These are phyloP conservation scores for Spongiforma sp. DNA, from an alignment of 1,284 basidiomycete genomes.

Conservation along the genomic window DNA sequence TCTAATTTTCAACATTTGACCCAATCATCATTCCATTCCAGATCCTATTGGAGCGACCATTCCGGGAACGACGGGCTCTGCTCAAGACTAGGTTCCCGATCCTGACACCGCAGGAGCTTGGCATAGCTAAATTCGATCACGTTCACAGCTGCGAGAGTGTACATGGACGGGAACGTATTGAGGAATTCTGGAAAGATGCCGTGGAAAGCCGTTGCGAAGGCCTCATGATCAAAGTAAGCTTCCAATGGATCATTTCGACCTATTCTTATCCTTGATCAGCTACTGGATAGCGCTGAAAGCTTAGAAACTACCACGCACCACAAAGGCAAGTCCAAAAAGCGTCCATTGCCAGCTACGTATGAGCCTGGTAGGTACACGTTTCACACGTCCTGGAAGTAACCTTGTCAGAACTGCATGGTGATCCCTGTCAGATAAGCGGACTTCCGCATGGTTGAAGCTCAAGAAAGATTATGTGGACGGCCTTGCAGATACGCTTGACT, in stretches of 20 bases:
- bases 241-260: constrained; percentile 22
- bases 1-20: not conserved
- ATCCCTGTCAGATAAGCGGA: constrained; percentile 67
- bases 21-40: no score
- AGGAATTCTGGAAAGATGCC: constrained; percentile 82
- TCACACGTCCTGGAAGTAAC: not conserved
- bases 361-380: constrained; percentile 66
- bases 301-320: constrained; percentile 39
- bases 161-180: constrained; percentile 64
- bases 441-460: constrained; percentile 82
- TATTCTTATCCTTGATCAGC: constrained; percentile 42
- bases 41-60: constrained; percentile 74
- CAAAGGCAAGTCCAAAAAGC: constrained; percentile 56
- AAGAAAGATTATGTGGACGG: constrained; percentile 82
- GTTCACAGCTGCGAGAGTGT: constrained; percentile 81
- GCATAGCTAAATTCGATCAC: constrained; percentile 75
- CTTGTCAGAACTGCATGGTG: constrained; percentile 5
- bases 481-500: constrained; percentile 65
- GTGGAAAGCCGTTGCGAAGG: constrained; percentile 89
- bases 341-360: constrained; percentile 86
- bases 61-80: constrained; percentile 73
- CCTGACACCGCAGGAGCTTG: constrained; percentile 48
- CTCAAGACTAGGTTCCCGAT: constrained; percentile 66
- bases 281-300: constrained; percentile 59
- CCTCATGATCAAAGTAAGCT: constrained; percentile 87